Evolutionary conservation across 345 rosid genomes (phyloP).

Genomic region (Syzygium aromaticum): DNA sequence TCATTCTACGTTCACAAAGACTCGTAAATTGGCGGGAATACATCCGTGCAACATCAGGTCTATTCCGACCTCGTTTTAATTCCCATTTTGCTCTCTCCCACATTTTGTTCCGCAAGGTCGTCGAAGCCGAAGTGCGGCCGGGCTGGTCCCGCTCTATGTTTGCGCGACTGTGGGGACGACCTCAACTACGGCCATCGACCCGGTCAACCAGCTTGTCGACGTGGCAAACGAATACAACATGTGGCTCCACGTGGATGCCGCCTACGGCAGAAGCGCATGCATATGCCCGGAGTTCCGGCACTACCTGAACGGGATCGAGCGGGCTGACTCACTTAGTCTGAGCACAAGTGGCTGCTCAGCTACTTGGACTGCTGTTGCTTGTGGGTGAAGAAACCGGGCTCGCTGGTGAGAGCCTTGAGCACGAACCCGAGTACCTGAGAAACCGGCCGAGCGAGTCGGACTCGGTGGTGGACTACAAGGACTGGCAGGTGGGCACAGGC

Average conservation of each 20-base stretch:
- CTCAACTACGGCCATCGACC: constrained; percentile 36
- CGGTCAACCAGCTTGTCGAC: constrained; percentile 16
- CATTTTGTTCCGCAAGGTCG: neutral
- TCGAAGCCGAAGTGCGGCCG: constrained; percentile 20
- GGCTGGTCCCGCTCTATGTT: constrained; percentile 29
- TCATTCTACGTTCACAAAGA: constrained; percentile 25
- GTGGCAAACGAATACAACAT: constrained; percentile 15
- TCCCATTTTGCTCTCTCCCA: constrained; percentile 20
- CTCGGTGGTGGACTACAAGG: constrained; percentile 32
- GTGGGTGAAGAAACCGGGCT: constrained; percentile 29
- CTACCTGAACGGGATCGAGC: constrained; percentile 29
- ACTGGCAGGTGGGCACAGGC: constrained; percentile 42
- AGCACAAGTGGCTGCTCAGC: constrained; percentile 48
- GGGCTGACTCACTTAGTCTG: constrained; percentile 28
- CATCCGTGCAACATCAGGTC: constrained; percentile 8
- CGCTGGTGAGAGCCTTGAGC: constrained; percentile 19
- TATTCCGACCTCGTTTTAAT: constrained; percentile 7
- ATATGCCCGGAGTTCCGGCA: constrained; percentile 45
- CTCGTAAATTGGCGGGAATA: constrained; percentile 26
- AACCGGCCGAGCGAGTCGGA: constrained; percentile 20
- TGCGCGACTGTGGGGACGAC: constrained; percentile 40
- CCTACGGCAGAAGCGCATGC: constrained; percentile 38
- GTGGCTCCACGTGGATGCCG: constrained; percentile 47
- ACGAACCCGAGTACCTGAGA: constrained; percentile 28
- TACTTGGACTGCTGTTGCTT: constrained; percentile 38